Evolutionary conservation across 2,329 filamentous ascomycete species (phyloP).

Genomic region (Ascochyta rabiei): DNA sequence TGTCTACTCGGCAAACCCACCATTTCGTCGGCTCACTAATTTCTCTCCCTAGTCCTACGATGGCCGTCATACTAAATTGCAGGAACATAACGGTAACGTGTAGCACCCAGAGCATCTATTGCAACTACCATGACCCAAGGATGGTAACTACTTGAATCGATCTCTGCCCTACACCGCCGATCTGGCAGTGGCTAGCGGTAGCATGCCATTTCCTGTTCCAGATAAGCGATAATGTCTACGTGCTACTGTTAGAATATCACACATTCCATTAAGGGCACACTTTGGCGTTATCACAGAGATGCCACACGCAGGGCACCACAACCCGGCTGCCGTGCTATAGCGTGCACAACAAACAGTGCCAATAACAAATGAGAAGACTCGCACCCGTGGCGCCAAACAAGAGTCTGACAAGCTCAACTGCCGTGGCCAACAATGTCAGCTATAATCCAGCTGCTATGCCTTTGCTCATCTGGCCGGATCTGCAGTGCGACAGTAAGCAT

Average conservation of each 20-base stretch:
- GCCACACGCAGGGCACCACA: background rate
- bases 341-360: background rate
- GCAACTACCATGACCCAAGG: background rate
- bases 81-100: background rate
- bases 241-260: slow-evolving; percentile 3
- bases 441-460: background rate
- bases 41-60: background rate
- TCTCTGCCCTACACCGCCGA: background rate
- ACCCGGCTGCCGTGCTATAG: background rate
- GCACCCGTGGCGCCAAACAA: background rate
- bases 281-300: background rate
- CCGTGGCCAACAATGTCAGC: background rate
- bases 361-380: background rate
- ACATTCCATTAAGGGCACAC: background rate
- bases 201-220: background rate
- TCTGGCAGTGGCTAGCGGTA: background rate
- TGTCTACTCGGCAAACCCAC: background rate
- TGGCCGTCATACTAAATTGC: background rate
- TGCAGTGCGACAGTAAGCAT: background rate
- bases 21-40: slow-evolving; percentile 6
- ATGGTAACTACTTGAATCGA: slow-evolving; percentile 1
- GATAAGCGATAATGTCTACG: background rate
- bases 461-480: background rate
- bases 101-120: slow-evolving; percentile 1
- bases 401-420: background rate